phyloP scores from a whole-genome alignment of 2,329 filamentous ascomycete genomes.

The Claviceps capensis region DNA sequence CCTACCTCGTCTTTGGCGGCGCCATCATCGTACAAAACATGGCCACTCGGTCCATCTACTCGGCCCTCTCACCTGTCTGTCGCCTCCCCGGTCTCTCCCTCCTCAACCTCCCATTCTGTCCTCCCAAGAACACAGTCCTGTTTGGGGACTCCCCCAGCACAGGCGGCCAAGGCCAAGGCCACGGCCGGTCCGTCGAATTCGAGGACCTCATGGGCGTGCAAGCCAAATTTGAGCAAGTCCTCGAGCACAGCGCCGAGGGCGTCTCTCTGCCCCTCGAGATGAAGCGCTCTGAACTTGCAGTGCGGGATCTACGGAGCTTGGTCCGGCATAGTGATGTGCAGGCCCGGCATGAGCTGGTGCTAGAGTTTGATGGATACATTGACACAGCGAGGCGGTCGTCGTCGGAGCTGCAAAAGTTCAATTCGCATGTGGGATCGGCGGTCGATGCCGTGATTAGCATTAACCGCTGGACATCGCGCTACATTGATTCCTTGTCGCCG shows the following conservation, averaged over 20 bases:
- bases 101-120: constrained; percentile 52
- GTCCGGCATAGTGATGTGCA: constrained; percentile 52
- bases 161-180: constrained; percentile 7
- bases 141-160: constrained; percentile 6
- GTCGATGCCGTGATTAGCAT: constrained; percentile 64
- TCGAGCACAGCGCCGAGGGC: constrained; percentile 52
- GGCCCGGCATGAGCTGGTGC: constrained; percentile 54
- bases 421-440: constrained; percentile 58
- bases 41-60: constrained; percentile 44
- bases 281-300: constrained; percentile 61
- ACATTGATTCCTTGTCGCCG: constrained; percentile 48
- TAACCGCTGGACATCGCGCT: constrained; percentile 60
- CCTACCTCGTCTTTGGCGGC: constrained; percentile 46
- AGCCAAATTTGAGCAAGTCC: constrained; percentile 60
- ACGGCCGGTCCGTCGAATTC: not conserved
- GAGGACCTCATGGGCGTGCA: constrained; percentile 57
- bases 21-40: constrained; percentile 48
- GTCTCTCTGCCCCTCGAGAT: constrained; percentile 62
- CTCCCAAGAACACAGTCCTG: constrained; percentile 14
- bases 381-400: constrained; percentile 51
- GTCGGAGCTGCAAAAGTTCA: constrained; percentile 58
- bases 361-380: constrained; percentile 66
- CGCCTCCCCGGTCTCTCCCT: constrained; percentile 50
- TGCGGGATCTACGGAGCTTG: constrained; percentile 19
- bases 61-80: constrained; percentile 56